phyloP scores from a whole-genome alignment of 192 early-diverging fungal genomes.

The Podila horticola region DNA sequence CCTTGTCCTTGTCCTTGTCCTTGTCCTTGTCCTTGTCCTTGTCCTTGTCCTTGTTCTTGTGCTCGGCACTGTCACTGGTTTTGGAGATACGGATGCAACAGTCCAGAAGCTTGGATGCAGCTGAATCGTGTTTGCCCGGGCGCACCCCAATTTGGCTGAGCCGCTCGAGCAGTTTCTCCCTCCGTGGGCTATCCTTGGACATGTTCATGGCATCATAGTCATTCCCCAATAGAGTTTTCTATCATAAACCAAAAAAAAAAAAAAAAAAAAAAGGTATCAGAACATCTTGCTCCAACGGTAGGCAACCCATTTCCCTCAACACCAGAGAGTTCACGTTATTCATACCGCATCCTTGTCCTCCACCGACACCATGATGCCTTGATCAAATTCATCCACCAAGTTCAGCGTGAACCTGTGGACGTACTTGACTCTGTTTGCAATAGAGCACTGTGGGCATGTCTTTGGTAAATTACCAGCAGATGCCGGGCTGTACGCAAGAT shows the following conservation, averaged over 20 bases:
- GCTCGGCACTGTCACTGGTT: background rate
- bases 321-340: background rate
- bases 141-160: conserved; percentile 12
- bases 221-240: conserved; percentile 10
- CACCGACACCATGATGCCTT: conserved; percentile 11
- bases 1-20: no score
- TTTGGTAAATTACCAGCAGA: no score
- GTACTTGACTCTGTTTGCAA: background rate
- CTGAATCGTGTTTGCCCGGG: no score
- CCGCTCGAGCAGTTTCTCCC: background rate
- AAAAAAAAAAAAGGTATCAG: background rate
- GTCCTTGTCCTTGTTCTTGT: no score
- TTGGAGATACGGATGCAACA: background rate
- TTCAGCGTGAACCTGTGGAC: conserved; percentile 18
- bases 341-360: conserved; percentile 28
- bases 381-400: conserved; percentile 17
- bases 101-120: background rate
- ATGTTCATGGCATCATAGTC: conserved; percentile 4
- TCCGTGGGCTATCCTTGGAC: background rate
- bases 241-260: background rate
- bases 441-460: background rate
- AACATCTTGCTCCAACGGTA: background rate
- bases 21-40: no score
- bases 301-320: background rate
- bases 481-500: no score